A percentile compares a stretch with the other conserved stretches of the same genome.
Conservation (phyloP, 768 basidiomycete genomes). For the Infundibulicybe gibba region DNA sequence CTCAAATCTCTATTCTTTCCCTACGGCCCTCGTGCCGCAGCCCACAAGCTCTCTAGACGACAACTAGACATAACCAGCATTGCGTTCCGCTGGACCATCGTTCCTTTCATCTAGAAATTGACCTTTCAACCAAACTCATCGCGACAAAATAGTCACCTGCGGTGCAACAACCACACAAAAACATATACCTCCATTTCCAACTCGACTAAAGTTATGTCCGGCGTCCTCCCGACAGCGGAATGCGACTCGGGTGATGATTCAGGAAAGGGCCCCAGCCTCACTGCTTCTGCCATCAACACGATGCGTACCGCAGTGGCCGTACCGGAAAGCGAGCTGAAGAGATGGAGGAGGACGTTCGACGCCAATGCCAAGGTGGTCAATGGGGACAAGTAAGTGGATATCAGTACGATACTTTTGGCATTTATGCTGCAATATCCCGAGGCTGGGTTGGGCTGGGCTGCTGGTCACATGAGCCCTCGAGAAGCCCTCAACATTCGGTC, state of each 20-base stretch:
- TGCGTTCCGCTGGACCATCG: conserved; percentile 17
- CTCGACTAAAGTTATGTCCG: conserved; percentile 16
- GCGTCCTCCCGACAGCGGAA: conserved; percentile 46
- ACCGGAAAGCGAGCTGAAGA: conserved; percentile 80
- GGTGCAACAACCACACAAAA: too few species aligned
- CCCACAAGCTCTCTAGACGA: too few species aligned
- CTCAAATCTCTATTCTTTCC: neutral
- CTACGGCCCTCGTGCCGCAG: too few species aligned
- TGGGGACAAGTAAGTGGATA: conserved; percentile 72
- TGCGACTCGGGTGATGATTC: conserved; percentile 36
- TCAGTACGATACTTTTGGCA: neutral
- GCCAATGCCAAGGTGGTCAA: conserved; percentile 71
- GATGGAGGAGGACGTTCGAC: conserved; percentile 90
- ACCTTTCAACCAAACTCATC: too few species aligned
- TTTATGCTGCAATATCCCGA: too few species aligned
- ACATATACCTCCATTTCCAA: too few species aligned
- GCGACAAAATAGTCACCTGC: too few species aligned
- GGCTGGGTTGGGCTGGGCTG: too few species aligned
- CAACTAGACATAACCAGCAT: conserved; percentile 16
- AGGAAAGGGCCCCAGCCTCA: conserved; percentile 37
- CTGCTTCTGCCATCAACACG: conserved; percentile 54
- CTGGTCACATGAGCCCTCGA: too few species aligned
- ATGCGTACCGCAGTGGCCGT: conserved; percentile 67
- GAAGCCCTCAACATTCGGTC: too few species aligned
- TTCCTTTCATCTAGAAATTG: too few species aligned